phyloP scores from a whole-genome alignment of 164 flowering plant species.

The Vitis vinifera region DNA sequence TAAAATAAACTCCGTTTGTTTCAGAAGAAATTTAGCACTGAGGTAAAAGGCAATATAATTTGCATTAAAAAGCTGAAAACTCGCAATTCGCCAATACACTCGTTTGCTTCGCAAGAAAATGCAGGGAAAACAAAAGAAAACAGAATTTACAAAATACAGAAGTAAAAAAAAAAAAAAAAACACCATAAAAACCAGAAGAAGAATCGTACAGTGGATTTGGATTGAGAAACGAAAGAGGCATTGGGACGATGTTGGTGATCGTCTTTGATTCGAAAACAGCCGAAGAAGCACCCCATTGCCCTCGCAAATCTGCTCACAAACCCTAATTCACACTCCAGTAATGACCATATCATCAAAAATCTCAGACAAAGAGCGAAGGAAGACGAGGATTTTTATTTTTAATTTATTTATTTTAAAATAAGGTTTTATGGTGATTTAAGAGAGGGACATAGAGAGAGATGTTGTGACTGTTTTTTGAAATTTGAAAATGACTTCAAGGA shows the following conservation, averaged over 20 bases:
- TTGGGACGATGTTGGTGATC: conserved; percentile 21
- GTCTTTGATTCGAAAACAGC: conserved; percentile 56
- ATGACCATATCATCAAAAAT: conserved; percentile 21
- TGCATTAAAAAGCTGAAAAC: no score
- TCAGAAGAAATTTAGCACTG: no score
- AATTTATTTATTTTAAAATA: background rate
- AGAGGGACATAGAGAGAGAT: conserved; percentile 15
- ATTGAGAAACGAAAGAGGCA: conserved; percentile 18
- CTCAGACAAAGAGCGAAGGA: no score
- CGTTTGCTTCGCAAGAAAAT: conserved; percentile 4
- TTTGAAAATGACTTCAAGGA: conserved; percentile 17
- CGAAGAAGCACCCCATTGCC: conserved; percentile 68
- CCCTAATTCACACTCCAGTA: conserved; percentile 19
- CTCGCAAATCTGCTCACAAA: conserved; percentile 13
- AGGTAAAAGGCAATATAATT: no score
- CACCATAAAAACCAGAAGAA: background rate
- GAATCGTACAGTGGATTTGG: conserved; percentile 28
- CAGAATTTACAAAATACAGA: background rate
- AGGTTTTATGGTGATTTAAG: background rate
- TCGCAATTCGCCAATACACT: no score
- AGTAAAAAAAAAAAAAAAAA: background rate
- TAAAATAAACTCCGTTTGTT: no score
- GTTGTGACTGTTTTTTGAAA: conserved; percentile 23
- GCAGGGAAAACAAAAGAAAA: background rate
- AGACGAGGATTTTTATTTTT: background rate